Conservation (phyloP, 2,329 filamentous ascomycete genomes). For the Alternaria consortialis region DNA sequence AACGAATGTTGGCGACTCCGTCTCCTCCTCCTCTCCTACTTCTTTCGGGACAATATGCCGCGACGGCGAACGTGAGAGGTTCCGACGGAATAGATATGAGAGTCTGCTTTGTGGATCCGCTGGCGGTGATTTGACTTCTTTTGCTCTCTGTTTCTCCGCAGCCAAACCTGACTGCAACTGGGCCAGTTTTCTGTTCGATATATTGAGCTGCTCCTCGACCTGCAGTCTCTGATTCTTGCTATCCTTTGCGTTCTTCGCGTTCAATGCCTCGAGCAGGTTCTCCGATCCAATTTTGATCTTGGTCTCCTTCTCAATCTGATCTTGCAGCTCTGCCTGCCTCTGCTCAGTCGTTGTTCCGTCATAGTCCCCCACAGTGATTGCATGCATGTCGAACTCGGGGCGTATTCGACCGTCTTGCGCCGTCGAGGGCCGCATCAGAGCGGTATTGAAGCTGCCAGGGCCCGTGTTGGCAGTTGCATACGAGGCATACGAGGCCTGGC, state of each 20-base stretch:
- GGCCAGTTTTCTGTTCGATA: slow-evolving; percentile 78
- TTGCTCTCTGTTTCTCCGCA: slow-evolving; percentile 66
- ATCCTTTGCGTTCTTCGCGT: slow-evolving; percentile 95
- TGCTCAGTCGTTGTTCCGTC: slow-evolving; percentile 71
- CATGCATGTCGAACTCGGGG: slow-evolving; percentile 65
- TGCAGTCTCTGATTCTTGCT: slow-evolving; percentile 71
- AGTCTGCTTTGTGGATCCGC: slow-evolving; percentile 61
- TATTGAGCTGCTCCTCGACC: slow-evolving; percentile 84
- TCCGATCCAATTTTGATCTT: slow-evolving; percentile 99
- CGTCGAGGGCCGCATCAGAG: slow-evolving; percentile 74
- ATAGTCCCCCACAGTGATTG: slow-evolving; percentile 66
- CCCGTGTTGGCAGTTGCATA: slow-evolving; percentile 72
- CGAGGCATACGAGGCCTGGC: slow-evolving; percentile 68
- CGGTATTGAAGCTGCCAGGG: slow-evolving; percentile 87
- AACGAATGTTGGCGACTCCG: slow-evolving; percentile 90
- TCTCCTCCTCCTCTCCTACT: slow-evolving; percentile 70
- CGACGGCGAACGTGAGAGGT: slow-evolving; percentile 63
- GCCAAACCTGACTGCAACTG: slow-evolving; percentile 68
- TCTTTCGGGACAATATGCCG: slow-evolving; percentile 60
- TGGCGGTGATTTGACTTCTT: slow-evolving; percentile 60
- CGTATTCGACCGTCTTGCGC: slow-evolving; percentile 69
- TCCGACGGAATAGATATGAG: slow-evolving; percentile 66
- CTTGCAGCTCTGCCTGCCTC: slow-evolving; percentile 77
- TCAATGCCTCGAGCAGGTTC: slow-evolving; percentile 94
- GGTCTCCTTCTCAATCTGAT: slow-evolving; percentile 90